Evolutionary conservation across 768 basidiomycete genomes (phyloP).

Genomic region (Kwoniella mangroviensis): DNA sequence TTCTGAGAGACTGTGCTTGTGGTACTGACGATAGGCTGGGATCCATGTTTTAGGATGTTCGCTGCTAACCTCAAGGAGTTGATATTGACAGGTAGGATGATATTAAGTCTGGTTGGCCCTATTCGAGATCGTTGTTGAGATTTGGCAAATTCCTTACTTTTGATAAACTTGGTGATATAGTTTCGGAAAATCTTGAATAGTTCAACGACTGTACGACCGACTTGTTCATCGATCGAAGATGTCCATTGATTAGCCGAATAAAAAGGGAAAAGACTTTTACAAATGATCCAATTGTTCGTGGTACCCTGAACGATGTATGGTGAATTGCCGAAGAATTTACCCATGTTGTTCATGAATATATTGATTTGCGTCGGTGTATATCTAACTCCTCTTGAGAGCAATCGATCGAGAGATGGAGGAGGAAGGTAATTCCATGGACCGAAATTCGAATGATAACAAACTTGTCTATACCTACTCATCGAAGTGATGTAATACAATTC

Average conservation of each 20-base stretch:
- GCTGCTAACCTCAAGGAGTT: background rate
- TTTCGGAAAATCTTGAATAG: background rate
- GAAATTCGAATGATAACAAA: background rate
- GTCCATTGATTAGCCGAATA: too few species aligned
- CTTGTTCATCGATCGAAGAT: too few species aligned
- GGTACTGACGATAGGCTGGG: too few species aligned
- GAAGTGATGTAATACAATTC: background rate
- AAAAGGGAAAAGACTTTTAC: too few species aligned
- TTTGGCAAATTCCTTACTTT: background rate
- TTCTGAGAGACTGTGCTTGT: background rate
- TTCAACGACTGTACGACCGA: background rate
- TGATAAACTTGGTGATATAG: background rate
- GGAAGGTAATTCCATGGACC: background rate
- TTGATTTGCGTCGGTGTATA: background rate
- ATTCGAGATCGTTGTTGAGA: background rate
- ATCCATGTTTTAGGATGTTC: too few species aligned
- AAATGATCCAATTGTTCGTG: too few species aligned
- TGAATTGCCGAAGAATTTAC: background rate
- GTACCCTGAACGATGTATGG: background rate
- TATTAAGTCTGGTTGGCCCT: background rate
- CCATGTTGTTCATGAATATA: background rate
- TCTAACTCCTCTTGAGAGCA: background rate
- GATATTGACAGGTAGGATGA: background rate
- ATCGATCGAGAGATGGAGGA: background rate
- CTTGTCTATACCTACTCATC: background rate